Conservation (phyloP, 768 basidiomycete species). For the Boletus coccyginus region DNA sequence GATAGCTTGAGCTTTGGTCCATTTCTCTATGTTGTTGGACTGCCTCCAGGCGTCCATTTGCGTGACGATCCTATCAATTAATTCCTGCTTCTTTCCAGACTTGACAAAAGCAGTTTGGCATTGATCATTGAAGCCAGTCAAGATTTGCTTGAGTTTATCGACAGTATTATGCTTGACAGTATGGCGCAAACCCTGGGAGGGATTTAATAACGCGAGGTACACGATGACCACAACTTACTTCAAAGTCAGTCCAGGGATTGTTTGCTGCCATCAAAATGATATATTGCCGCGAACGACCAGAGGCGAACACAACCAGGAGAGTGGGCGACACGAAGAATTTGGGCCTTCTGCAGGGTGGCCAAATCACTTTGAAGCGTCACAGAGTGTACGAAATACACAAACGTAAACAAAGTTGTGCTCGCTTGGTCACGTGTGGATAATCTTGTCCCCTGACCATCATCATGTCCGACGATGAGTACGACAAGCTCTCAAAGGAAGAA, state of each 20-base stretch:
- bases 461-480: constrained; percentile 55
- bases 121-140: constrained; percentile 75
- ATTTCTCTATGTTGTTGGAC: constrained; percentile 57
- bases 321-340: constrained; percentile 7
- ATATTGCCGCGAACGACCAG: constrained; percentile 3
- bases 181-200: constrained; percentile 61
- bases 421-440: constrained; percentile 27
- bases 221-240: constrained; percentile 43
- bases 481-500: constrained; percentile 75
- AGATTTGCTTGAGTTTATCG: constrained; percentile 80
- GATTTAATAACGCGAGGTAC: constrained; percentile 14
- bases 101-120: constrained; percentile 66
- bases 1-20: constrained; percentile 66
- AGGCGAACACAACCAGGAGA: constrained; percentile 10
- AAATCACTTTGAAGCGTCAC: constrained; percentile 18
- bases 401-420: constrained; percentile 26
- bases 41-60: constrained; percentile 61
- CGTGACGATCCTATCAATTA: constrained; percentile 70
- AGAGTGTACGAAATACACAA: constrained; percentile 28
- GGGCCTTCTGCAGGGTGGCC: constrained; percentile 10
- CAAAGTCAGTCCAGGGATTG: constrained; percentile 71
- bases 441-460: constrained; percentile 26
- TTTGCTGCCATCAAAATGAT: constrained; percentile 52
- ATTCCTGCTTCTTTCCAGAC: constrained; percentile 83
- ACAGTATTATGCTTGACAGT: constrained; percentile 77